Percentiles rank a stretch among this genome's conserved stretches.
Conservation (phyloP, 441 rosid genomes). For the Pelargonium citronellum region DNA sequence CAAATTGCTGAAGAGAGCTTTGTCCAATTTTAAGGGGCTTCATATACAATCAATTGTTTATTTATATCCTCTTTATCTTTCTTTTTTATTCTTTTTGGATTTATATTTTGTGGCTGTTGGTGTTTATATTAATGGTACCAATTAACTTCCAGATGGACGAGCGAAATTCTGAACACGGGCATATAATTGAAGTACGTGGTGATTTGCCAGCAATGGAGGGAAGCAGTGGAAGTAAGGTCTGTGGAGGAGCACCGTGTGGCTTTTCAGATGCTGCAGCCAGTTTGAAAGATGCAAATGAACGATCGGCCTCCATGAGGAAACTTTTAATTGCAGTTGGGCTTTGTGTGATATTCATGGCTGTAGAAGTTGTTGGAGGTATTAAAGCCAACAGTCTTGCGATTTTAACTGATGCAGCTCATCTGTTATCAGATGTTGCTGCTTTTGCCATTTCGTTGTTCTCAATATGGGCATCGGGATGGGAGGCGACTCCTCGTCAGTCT, state of each 20-base stretch:
- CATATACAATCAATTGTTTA: no score
- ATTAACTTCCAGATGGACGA: constrained; percentile 42
- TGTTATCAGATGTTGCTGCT: constrained; percentile 60
- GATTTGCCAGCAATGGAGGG: constrained; percentile 28
- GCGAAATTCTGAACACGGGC: constrained; percentile 32
- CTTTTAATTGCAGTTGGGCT: constrained; percentile 49
- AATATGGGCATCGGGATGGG: constrained; percentile 72
- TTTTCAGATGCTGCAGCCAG: constrained; percentile 44
- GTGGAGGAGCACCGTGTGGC: constrained; percentile 53
- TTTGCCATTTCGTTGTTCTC: constrained; percentile 60
- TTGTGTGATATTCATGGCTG: constrained; percentile 50
- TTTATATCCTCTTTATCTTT: no score
- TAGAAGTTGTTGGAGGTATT: constrained; percentile 61
- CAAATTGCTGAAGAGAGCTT: no score
- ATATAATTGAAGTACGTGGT: constrained; percentile 39
- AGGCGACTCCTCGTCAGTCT: constrained; percentile 60
- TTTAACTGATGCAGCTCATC: constrained; percentile 65
- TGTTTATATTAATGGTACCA: neutral
- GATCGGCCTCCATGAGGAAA: constrained; percentile 47
- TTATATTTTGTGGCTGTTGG: constrained; percentile 2
- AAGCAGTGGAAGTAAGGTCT: constrained; percentile 32
- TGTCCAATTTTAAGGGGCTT: no score
- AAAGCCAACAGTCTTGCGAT: constrained; percentile 68
- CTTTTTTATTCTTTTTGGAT: neutral
- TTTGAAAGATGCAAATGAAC: constrained; percentile 52